Base-by-base conservation (phyloP, 129 eudicot species). In the Helianthus annuus region DNA sequence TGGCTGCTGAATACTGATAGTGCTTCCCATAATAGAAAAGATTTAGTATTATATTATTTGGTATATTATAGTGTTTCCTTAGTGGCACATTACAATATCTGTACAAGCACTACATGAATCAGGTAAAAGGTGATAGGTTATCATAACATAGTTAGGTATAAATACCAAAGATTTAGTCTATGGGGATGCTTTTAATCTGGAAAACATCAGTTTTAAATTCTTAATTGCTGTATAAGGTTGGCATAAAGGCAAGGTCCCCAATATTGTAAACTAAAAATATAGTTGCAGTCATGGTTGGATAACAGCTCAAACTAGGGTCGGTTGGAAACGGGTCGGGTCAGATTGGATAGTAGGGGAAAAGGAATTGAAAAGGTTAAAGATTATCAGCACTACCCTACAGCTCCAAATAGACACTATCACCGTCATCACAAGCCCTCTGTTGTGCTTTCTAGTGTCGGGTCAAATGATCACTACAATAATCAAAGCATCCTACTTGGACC, bases 401-500 rank as follows among this genome's bases (percentile, higher is more conserved):
- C 17, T 58, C 46, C 57, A 68, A 76, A 48, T 68, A 48, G 69
- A 70, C 56, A 70, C 63, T 14, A 45, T n/a, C 49, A 42, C 19
- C n/a, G 48, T 66, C 68, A 52, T 75, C 66, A 75, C 49, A 54
- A 66, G n/a, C 49, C 68, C 68, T 29, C 49, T 44, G 9, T 24
- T 54, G 55, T 74, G 64, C 46, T 75, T 27, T 66, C 42, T 36
- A 66, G 60, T 2, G 74, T 73, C 42, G 27, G 61, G 53, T 63
- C 64, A 36, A 36, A 34, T 11, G 61, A 44, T 63, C 64, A 36
- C 17, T 48, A 17, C 53, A 68, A 51, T 6, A 76, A 76, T 65
- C 36, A 45, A 67, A 72, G 48, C 42, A 72, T 56, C 79, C 75
- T 73, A 46, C 78, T 58, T 67, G 79, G 83, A 68, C 75, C 77